Conservation (phyloP, 768 basidiomycete species). For the Galerina sulciceps region DNA sequence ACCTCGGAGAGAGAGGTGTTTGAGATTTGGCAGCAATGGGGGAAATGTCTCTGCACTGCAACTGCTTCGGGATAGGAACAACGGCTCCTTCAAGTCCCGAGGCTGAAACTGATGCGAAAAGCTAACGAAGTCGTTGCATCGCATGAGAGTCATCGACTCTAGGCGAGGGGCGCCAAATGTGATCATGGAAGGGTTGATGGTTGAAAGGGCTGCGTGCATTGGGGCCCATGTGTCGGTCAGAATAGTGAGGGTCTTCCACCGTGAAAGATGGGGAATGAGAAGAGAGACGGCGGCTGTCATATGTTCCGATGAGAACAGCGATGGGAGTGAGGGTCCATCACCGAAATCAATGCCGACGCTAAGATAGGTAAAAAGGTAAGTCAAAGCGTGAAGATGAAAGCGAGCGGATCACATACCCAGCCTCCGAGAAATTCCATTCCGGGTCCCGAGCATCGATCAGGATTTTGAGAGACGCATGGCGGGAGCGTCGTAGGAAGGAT, state of each 20-base stretch:
- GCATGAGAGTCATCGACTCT: slow-evolving; percentile 58
- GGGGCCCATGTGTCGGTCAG: slow-evolving; percentile 63
- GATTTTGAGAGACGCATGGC: slow-evolving; percentile 54
- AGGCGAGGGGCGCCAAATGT: slow-evolving; percentile 43
- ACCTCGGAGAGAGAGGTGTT: slow-evolving; percentile 54
- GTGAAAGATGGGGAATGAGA: slow-evolving; percentile 53
- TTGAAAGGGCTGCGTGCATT: slow-evolving; percentile 53
- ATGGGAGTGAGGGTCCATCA: slow-evolving; percentile 27
- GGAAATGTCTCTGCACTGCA: slow-evolving; percentile 14
- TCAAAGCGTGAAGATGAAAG: slow-evolving; percentile 3
- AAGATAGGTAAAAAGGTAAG: neutral
- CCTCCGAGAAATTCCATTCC: slow-evolving; percentile 60
- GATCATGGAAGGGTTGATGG: slow-evolving; percentile 43
- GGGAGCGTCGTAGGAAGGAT: slow-evolving; percentile 50
- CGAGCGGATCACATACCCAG: slow-evolving; percentile 39
- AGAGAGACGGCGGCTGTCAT: slow-evolving; percentile 50
- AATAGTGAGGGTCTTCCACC: slow-evolving; percentile 58
- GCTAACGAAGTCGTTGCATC: slow-evolving; percentile 61
- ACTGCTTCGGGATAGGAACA: slow-evolving; percentile 34
- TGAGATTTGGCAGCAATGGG: slow-evolving; percentile 44
- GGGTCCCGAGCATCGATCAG: slow-evolving; percentile 62
- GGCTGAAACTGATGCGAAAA: slow-evolving; percentile 50
- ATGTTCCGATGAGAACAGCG: slow-evolving; percentile 44
- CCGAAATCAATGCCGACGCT: slow-evolving; percentile 33
- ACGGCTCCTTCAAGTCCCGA: slow-evolving; percentile 34